These are phyloP conservation scores for Pyrenophora tritici-repentis DNA, from an alignment of 2,329 filamentous ascomycete genomes.

Conservation along the genomic window DNA sequence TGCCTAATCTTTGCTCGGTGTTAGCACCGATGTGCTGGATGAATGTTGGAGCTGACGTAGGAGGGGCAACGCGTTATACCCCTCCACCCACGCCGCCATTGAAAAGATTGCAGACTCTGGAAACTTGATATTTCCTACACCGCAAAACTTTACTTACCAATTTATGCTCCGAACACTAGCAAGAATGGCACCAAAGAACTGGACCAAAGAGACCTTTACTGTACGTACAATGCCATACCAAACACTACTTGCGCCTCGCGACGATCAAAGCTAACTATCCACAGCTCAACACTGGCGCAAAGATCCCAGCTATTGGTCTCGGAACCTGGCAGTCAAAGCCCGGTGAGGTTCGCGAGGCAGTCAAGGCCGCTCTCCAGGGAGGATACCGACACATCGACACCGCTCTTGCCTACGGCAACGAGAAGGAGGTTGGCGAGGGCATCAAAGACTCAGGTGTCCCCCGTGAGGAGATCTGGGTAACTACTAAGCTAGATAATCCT, in stretches of 20 bases:
- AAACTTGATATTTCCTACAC: slow-evolving; percentile 7
- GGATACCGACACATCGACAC: slow-evolving; percentile 81
- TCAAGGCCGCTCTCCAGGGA: slow-evolving; percentile 68
- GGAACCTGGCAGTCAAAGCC: slow-evolving; percentile 80
- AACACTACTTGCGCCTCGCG: neutral
- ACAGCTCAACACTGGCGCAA: slow-evolving; percentile 62
- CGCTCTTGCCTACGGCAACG: slow-evolving; percentile 78
- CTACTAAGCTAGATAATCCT: slow-evolving; percentile 82
- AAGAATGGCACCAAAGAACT: slow-evolving; percentile 40
- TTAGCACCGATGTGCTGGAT: neutral
- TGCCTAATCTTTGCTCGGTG: slow-evolving; percentile 10
- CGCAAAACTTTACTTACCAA: slow-evolving; percentile 7
- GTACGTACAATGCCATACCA: slow-evolving; percentile 7
- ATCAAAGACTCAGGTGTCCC: slow-evolving; percentile 70
- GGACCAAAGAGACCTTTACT: slow-evolving; percentile 46
- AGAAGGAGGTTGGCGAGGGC: slow-evolving; percentile 71
- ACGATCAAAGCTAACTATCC: slow-evolving; percentile 8
- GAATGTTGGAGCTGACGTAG: slow-evolving; percentile 15
- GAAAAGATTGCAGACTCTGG: slow-evolving; percentile 9
- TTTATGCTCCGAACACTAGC: slow-evolving; percentile 34
- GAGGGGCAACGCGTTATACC: slow-evolving; percentile 14
- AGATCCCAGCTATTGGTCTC: slow-evolving; percentile 77
- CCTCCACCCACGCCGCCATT: slow-evolving; percentile 6
- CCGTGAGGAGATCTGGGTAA: slow-evolving; percentile 72
- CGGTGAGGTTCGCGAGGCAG: slow-evolving; percentile 70